These are phyloP conservation scores for Boletus bicolor DNA, from an alignment of 768 basidiomycete species.

Conservation along the genomic window DNA sequence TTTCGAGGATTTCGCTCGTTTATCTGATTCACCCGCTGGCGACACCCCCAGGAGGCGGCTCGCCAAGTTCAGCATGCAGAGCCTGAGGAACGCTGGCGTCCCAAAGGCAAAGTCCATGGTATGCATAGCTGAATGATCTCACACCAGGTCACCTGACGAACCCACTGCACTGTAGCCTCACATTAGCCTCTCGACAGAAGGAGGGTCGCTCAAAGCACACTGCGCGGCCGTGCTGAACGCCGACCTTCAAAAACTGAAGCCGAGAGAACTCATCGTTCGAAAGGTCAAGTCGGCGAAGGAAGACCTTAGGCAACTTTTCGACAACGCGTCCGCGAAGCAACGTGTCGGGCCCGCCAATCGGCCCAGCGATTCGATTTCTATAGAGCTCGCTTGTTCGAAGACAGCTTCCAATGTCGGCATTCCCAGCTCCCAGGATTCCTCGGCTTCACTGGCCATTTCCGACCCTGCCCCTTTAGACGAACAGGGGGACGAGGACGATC, in stretches of 20 bases:
- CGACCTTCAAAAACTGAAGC: background rate
- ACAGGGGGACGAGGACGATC: background rate
- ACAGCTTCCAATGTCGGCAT: background rate
- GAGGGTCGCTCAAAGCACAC: background rate
- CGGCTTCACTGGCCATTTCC: background rate
- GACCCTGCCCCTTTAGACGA: background rate
- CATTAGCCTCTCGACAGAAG: background rate
- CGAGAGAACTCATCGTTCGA: slow-evolving; percentile 1
- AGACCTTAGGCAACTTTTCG: slow-evolving; percentile 3
- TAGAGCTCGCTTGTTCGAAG: background rate
- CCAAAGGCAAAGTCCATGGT: slow-evolving; percentile 12
- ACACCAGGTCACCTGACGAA: background rate
- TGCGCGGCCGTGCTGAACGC: slow-evolving; percentile 1
- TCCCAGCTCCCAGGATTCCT: background rate
- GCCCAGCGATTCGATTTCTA: background rate
- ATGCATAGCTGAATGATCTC: background rate
- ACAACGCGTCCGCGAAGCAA: background rate
- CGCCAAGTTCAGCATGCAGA: background rate
- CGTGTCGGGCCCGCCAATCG: background rate
- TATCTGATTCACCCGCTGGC: slow-evolving; percentile 6
- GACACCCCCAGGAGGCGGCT: background rate
- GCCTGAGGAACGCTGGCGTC: slow-evolving; percentile 5
- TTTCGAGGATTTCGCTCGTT: slow-evolving; percentile 9
- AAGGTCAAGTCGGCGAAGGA: slow-evolving; percentile 12
- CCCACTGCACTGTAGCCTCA: slow-evolving; percentile 5